phyloP scores from a whole-genome alignment of 371 early-diverging fungal species.

The Encephalitozoon romaleae region DNA sequence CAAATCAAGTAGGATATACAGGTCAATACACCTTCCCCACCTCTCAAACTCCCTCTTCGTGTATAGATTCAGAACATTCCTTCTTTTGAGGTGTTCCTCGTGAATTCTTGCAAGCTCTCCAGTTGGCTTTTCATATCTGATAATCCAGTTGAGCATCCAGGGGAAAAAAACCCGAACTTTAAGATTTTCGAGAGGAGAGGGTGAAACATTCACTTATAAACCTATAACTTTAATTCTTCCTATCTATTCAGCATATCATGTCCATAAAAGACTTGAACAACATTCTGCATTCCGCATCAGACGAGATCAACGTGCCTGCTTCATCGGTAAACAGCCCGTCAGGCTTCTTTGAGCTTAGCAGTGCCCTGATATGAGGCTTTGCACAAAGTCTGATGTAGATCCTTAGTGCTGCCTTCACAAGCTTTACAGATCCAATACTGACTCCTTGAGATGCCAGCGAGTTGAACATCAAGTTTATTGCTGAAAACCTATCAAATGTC shows the following conservation, averaged over 20 bases:
- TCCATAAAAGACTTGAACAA: background rate
- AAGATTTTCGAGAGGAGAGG: background rate
- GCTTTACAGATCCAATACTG: conserved; percentile 70
- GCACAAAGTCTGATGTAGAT: conserved; percentile 76
- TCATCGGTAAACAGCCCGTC: conserved; percentile 26
- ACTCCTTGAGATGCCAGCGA: conserved; percentile 81
- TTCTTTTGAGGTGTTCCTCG: conserved; percentile 14
- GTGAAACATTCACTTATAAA: background rate
- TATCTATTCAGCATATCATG: conserved; percentile 1
- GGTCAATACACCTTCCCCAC: conserved; percentile 41
- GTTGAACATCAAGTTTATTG: conserved; percentile 81
- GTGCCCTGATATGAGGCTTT: conserved; percentile 51
- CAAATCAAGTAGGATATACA: conserved; percentile 57
- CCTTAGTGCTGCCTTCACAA: conserved; percentile 82
- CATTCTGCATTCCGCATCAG: background rate
- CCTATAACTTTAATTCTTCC: background rate
- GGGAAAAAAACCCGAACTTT: background rate
- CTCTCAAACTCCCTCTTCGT: conserved; percentile 47
- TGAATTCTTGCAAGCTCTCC: conserved; percentile 9
- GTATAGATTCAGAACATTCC: conserved; percentile 53
- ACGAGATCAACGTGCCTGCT: background rate
- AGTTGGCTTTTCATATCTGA: conserved; percentile 6
- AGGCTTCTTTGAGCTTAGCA: conserved; percentile 14
- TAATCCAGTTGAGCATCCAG: background rate
- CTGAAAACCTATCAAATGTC: conserved; percentile 85